Evolutionary conservation across 352 stramenopile species (phyloP).

Genomic region (Phytopythium helicoides): DNA sequence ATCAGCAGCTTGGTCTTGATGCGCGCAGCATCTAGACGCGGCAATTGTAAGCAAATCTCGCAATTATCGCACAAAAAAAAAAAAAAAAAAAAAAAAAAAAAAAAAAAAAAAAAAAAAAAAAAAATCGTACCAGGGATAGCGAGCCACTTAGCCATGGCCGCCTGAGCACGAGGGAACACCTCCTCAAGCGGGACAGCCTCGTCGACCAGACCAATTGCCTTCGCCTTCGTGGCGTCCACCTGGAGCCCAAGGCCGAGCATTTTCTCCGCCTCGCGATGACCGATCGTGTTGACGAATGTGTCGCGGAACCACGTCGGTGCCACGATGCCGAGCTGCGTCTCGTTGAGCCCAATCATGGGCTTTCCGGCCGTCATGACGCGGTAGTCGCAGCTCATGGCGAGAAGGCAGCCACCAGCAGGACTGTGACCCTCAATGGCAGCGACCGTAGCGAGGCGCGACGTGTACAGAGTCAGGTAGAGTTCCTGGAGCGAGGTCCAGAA

Average conservation of each 20-base stretch:
- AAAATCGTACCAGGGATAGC: constrained; percentile 61
- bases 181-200: constrained; percentile 75
- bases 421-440: constrained; percentile 92
- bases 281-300: constrained; percentile 84
- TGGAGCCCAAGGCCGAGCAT: constrained; percentile 81
- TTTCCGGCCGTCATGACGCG: constrained; percentile 90
- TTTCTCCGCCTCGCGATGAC: constrained; percentile 81
- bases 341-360: constrained; percentile 93
- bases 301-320: constrained; percentile 79
- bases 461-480: constrained; percentile 93
- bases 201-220: constrained; percentile 74
- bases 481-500: constrained; percentile 94
- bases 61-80: no score
- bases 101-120: no score
- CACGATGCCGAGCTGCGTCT: constrained; percentile 93
- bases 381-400: constrained; percentile 95
- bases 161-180: constrained; percentile 63
- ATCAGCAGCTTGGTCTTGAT: constrained; percentile 78
- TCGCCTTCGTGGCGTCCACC: constrained; percentile 71
- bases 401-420: constrained; percentile 91
- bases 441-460: constrained; percentile 81
- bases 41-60: no score
- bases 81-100: no score
- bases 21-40: constrained; percentile 49
- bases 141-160: constrained; percentile 72